Base-by-base conservation (phyloP, 129 eudicot genomes). In the Oenanthe sinensis region DNA sequence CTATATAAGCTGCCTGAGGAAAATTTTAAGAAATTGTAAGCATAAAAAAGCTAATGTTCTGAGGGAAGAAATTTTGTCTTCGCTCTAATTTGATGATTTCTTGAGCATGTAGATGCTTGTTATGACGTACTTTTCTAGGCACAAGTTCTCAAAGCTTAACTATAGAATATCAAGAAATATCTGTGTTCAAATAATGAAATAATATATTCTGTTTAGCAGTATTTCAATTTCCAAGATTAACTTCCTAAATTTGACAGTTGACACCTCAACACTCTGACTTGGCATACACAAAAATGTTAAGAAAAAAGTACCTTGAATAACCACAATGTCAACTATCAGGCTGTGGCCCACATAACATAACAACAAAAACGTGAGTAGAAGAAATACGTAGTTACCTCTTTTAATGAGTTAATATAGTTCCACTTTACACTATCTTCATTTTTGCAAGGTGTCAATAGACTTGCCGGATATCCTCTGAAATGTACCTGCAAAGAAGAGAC, bases 401-500 rank as follows among this genome's bases (percentile, higher is more conserved):
- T 95, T 84, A 95, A 75, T 48, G 97, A 89, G 83, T 95, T 95
- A 68, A 95, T 90, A 78, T 87, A 95, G 85, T 91, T 88, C 99
- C 99, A 95, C 84, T 95, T 95, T 46, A 92, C 96, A 88, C 92
- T 85, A 80, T 95, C 99, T 87, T 95, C 97, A n/a, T 92, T 94
- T 69, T 95, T 96, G 86, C 99, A 95, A 44, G 99, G 99, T 37
- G 89, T 88, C 85, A 95, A 88, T 37, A 87, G 44, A 82, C 82
- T 88, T 77, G 83, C 87, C 12, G 99, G 99, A 84, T 91, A 95
- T 81, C 99, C 97, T 85, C 99, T 92, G 85, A 91, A 95, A 89
- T 95, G 99, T 70, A 95, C 92, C 99, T 95, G 91, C 79, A 88
- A 36, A 46, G 50, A 71, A 47, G 50, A 62, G 45, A 44, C 79